A percentile compares a stretch with the other conserved stretches of the same genome.
Evolutionary conservation across 2,329 filamentous ascomycete genomes (phyloP).

Genomic region (Setomelanomma holmii): DNA sequence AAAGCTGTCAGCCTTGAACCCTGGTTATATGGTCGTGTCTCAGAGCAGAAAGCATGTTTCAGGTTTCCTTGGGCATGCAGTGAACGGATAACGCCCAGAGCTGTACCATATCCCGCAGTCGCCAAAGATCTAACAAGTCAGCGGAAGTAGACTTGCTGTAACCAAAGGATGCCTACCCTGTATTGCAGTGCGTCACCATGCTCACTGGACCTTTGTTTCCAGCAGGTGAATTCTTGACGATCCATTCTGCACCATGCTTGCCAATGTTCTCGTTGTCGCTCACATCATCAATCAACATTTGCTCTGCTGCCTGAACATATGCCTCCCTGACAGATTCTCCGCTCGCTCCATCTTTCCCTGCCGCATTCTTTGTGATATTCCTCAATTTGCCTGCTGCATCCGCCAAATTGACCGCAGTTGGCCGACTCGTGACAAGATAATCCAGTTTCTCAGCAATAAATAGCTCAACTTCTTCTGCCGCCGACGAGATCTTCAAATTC

Average conservation of each 20-base stretch:
- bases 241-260: constrained; percentile 81
- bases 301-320: constrained; percentile 82
- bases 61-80: constrained; percentile 72
- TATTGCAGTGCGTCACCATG: constrained; percentile 98
- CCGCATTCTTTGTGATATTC: constrained; percentile 62
- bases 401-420: constrained; percentile 92
- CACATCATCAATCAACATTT: constrained; percentile 86
- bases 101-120: constrained; percentile 97
- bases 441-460: constrained; percentile 80
- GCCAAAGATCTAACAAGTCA: constrained; percentile 73
- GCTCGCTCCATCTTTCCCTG: constrained; percentile 52
- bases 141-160: not conserved
- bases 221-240: constrained; percentile 65
- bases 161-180: constrained; percentile 65
- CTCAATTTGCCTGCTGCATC: constrained; percentile 88
- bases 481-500: constrained; percentile 59
- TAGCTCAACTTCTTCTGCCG: constrained; percentile 67
- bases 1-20: constrained; percentile 93
- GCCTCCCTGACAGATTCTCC: constrained; percentile 67
- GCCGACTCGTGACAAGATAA: constrained; percentile 86
- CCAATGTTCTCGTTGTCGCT: constrained; percentile 88
- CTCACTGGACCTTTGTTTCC: constrained; percentile 67
- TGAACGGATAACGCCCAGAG: constrained; percentile 89
- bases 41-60: constrained; percentile 90
- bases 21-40: constrained; percentile 97